Percentiles rank a stretch among this genome's conserved stretches.
Evolutionary conservation across 768 basidiomycete species (phyloP).

Genomic region (Pulveroboletus sp.): DNA sequence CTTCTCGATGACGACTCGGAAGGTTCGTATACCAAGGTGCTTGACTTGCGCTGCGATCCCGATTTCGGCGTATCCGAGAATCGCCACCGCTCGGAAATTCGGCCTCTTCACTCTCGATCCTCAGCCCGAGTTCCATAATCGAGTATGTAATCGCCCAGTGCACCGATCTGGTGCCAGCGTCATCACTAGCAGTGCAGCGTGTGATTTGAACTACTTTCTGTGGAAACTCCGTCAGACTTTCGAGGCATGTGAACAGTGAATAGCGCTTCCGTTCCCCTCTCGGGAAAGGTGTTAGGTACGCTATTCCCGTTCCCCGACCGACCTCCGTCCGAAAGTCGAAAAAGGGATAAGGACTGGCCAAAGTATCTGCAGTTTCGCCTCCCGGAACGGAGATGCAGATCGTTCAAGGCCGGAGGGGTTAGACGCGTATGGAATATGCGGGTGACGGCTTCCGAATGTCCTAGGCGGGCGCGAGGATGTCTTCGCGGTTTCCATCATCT

Average conservation of each 20-base stretch:
- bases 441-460: conserved; percentile 40
- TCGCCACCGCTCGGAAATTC: conserved; percentile 44
- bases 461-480: conserved; percentile 46
- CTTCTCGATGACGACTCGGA: conserved; percentile 52
- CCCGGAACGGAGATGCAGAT: conserved; percentile 19
- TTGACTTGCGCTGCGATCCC: conserved; percentile 54
- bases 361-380: conserved; percentile 30
- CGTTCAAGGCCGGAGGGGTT: conserved; percentile 7
- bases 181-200: background rate
- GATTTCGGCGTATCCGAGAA: conserved; percentile 62
- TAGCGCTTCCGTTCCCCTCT: conserved; percentile 50
- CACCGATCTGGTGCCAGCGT: background rate
- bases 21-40: conserved; percentile 43
- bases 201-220: conserved; percentile 28
- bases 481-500: conserved; percentile 39
- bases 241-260: conserved; percentile 51
- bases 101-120: conserved; percentile 34
- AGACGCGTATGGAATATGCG: conserved; percentile 36
- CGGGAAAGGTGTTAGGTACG: conserved; percentile 45
- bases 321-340: conserved; percentile 45
- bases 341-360: conserved; percentile 55
- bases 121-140: conserved; percentile 49
- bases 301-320: conserved; percentile 46
- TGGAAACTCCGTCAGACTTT: conserved; percentile 46
- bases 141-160: background rate